Percentiles rank a stretch among this genome's conserved stretches.
phyloP scores from a whole-genome alignment of 306 rosid species.

The Begonia fuchsioides region DNA sequence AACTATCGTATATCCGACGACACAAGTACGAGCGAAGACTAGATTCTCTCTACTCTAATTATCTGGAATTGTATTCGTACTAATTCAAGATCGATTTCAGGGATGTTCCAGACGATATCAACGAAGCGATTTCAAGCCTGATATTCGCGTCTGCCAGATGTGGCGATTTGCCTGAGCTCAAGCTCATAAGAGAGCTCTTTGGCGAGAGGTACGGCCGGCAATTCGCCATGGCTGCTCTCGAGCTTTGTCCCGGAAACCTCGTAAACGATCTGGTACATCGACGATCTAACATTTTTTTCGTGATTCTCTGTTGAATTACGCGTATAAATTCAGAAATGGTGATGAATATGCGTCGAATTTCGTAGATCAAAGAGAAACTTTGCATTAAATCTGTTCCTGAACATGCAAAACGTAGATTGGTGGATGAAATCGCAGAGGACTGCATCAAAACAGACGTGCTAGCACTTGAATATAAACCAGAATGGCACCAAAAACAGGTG shows the following conservation, averaged over 20 bases:
- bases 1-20: slow-evolving; percentile 44
- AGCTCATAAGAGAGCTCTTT: slow-evolving; percentile 54
- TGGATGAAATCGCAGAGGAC: slow-evolving; percentile 48
- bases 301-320: not conserved
- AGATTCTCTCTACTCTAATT: not conserved
- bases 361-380: slow-evolving; percentile 50
- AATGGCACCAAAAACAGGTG: slow-evolving; percentile 49
- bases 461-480: slow-evolving; percentile 53
- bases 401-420: slow-evolving; percentile 31
- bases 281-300: not conserved
- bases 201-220: slow-evolving; percentile 50
- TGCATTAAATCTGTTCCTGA: slow-evolving; percentile 26
- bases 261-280: slow-evolving; percentile 45
- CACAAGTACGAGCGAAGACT: slow-evolving; percentile 30
- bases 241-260: slow-evolving; percentile 53
- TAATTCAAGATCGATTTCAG: slow-evolving; percentile 9
- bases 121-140: slow-evolving; percentile 76
- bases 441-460: slow-evolving; percentile 27
- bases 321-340: not conserved
- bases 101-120: slow-evolving; percentile 61
- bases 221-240: slow-evolving; percentile 41
- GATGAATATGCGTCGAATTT: too few relatives aligned
- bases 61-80: too few relatives aligned
- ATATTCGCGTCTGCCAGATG: slow-evolving; percentile 82
- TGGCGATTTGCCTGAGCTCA: slow-evolving; percentile 79